Evolutionary conservation across 139 green algal genomes (phyloP).

Genomic region (Zygnema cylindricum): DNA sequence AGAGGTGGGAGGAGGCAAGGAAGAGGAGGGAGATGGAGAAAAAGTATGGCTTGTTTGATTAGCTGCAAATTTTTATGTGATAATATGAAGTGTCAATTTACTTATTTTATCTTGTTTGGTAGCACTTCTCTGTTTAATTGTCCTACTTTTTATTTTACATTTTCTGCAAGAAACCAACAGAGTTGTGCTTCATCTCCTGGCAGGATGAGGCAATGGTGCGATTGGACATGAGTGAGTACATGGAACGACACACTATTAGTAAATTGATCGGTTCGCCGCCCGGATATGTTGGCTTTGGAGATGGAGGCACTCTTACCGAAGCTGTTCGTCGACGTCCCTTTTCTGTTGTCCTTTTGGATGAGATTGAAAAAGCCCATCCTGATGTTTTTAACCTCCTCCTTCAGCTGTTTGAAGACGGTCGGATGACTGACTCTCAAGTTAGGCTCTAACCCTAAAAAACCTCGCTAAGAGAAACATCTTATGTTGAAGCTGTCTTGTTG

Average conservation of each 20-base stretch:
- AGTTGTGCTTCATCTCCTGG: too few relatives aligned
- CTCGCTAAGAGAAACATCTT: too few relatives aligned
- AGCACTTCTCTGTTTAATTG: too few relatives aligned
- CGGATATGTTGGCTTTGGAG: conserved; percentile 79
- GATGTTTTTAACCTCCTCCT: conserved; percentile 98
- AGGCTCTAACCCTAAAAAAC: too few relatives aligned
- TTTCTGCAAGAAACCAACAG: too few relatives aligned
- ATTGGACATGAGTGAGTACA: conserved; percentile 80
- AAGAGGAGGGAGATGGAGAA: too few relatives aligned
- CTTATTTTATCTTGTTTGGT: too few relatives aligned
- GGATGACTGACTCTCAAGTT: conserved; percentile 82
- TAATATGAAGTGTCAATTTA: too few relatives aligned
- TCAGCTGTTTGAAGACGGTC: conserved; percentile 94
- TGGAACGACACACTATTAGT: conserved; percentile 80
- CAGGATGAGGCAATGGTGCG: conserved; percentile 71
- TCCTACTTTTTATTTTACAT: too few relatives aligned
- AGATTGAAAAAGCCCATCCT: conserved; percentile 99
- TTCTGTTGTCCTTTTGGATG: conserved; percentile 92
- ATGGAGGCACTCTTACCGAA: conserved; percentile 84
- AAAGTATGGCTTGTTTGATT: too few relatives aligned
- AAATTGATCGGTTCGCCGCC: conserved; percentile 76
- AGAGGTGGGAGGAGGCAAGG: too few relatives aligned
- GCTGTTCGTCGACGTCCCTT: conserved; percentile 80
- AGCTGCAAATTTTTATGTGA: too few relatives aligned
- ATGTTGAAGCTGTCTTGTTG: neutral